phyloP scores from a whole-genome alignment of 1,284 basidiomycete species.

The Prillingera fragicola region DNA sequence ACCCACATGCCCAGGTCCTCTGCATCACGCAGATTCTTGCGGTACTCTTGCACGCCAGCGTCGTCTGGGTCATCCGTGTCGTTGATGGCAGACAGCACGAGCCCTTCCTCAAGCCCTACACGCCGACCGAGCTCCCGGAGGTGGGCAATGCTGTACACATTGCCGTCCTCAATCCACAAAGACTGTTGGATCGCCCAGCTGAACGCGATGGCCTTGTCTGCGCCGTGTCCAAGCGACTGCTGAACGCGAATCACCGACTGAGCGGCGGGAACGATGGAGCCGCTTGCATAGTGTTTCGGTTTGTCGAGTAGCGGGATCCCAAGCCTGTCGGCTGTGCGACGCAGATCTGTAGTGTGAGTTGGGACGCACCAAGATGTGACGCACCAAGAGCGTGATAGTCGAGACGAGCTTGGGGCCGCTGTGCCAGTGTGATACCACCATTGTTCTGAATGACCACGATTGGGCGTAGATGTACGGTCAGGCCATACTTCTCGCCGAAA shows the following conservation, averaged over 20 bases:
- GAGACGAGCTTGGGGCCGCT: background rate
- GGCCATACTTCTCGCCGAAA: background rate
- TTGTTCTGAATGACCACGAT: background rate
- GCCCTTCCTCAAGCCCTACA: background rate
- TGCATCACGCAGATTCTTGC: background rate
- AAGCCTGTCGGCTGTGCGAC: background rate
- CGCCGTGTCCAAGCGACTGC: background rate
- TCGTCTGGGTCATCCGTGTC: background rate
- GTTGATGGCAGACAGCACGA: background rate
- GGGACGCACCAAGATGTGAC: background rate
- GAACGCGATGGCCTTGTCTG: background rate
- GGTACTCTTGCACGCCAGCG: background rate
- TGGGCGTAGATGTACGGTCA: background rate
- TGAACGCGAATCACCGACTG: background rate
- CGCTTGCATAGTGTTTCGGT: background rate
- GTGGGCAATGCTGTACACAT: background rate
- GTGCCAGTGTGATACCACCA: background rate
- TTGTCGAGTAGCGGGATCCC: background rate
- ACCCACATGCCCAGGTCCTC: background rate
- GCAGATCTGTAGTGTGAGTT: background rate
- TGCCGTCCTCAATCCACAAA: background rate
- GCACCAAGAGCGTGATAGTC: background rate
- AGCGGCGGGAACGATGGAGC: background rate
- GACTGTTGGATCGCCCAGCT: background rate
- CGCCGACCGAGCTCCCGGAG: background rate